Base-by-base conservation (phyloP, 257 asterid species). In the Perilla frutescens region DNA sequence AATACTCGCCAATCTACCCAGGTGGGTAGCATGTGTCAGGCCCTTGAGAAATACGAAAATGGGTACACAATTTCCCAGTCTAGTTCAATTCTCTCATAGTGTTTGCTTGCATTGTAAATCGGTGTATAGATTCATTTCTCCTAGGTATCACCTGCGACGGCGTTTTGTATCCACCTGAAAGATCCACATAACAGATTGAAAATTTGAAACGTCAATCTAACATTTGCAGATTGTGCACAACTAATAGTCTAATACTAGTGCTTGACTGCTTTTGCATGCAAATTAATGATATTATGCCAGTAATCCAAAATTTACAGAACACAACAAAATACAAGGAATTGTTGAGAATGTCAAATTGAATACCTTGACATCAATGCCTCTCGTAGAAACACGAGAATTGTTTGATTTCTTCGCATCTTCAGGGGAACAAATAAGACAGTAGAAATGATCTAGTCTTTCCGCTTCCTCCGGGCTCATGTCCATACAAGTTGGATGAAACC, bases 401-500 rank as follows among this genome's bases (percentile, higher is more conserved):
- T 76, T 80, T 66, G 86, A 81, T 68, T 83, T 90, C 76, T 86
- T 90, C 78, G 75, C 88, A 81, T 87, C 88, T 76, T 86, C 96
- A 13, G 96, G 78, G 58, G 92, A 83, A 47, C 98, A 92, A 75
- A 75, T 77, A 75, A 79, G 87, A 73, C 98, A 90, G 76, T 83
- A 82, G 86, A 92, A 92, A 86, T 87, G 91, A 50, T 90, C 92
- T 5, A 90, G 81, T 58, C 79, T 83, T 71, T 87, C 78, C 53
- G 98, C 94, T 71, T 92, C 98, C 81, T 92, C 98, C 3, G 85
- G 76, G 0, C 74, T 82, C 96, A 92, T 80, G 50, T 82, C 94
- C 76, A 90, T 77, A 84, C 98, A 92, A 68, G 74, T 20, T 8
- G 98, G 98, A 79, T 92, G 98, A 81, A 90, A 92, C 98, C 98